Conservation (phyloP, 768 basidiomycete species). For the Hericium erinaceus region DNA sequence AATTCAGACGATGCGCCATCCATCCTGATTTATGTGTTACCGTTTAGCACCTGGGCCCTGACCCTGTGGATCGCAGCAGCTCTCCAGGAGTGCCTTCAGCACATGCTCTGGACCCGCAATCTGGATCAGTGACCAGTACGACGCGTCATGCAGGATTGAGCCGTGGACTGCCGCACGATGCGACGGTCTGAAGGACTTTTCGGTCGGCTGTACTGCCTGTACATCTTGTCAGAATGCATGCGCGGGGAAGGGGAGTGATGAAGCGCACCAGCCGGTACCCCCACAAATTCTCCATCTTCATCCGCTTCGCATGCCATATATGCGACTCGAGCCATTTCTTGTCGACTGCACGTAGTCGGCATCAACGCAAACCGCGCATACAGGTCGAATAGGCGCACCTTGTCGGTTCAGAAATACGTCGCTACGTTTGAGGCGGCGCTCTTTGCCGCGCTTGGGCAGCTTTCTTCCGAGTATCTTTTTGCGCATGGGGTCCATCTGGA, state of each 20-base stretch:
- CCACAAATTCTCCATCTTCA: constrained; percentile 92
- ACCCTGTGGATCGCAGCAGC: constrained; percentile 58
- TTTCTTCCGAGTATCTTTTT: constrained; percentile 33
- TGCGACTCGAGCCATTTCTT: constrained; percentile 96
- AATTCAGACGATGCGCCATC: no score
- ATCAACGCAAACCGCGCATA: neutral
- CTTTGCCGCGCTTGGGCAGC: constrained; percentile 57
- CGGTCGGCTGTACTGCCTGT: constrained; percentile 78
- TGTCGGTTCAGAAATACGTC: constrained; percentile 64
- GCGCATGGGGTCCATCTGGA: constrained; percentile 45
- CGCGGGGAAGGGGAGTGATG: neutral
- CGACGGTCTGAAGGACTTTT: constrained; percentile 87
- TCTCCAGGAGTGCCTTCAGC: constrained; percentile 41
- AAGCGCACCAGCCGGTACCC: constrained; percentile 70
- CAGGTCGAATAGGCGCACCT: constrained; percentile 32
- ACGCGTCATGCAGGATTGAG: constrained; percentile 84
- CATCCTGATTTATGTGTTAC: constrained; percentile 25
- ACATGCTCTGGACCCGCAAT: constrained; percentile 53
- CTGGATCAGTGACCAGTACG: constrained; percentile 73
- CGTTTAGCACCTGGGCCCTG: constrained; percentile 50
- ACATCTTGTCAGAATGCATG: neutral
- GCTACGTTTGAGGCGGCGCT: constrained; percentile 45
- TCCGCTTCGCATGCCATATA: constrained; percentile 94
- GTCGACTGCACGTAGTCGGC: constrained; percentile 39
- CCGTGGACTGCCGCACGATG: constrained; percentile 82